Evolutionary conservation across 1,284 basidiomycete genomes (phyloP), one percentile per base, ranked within the genome.

Genomic region (Rhodotorula sp.): DNA sequence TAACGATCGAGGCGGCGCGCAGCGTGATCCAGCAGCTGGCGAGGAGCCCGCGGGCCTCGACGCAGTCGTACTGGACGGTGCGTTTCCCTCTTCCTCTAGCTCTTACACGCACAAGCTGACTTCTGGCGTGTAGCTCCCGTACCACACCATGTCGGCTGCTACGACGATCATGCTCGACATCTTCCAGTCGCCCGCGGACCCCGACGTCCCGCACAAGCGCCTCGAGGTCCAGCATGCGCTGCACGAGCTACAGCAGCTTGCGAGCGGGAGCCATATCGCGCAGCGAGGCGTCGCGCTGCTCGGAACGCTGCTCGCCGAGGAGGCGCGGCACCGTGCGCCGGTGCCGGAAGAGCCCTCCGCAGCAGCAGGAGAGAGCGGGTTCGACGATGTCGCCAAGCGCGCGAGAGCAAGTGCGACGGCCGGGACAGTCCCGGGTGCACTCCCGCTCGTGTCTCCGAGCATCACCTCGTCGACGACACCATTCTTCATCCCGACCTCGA

Each of bases 121-220:
- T 7, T 48, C 27, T 7, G 4, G 32, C 50, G 3, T 17, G 13
- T 64, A 66, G 55, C 44, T 74, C 12, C 69, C 66, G 10, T 76
- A 72, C 46, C 75, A 76, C 68, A 69, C 75, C n/a, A 64, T 76
- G 44, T 46, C 50, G 3, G 75, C 75, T 21, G 67, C 70, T 8
- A 76, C 72, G 4, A 72, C 67, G 12, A 55, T 76, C 58, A 65
- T 76, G 50, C 72, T 76, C 64, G 75, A 76, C 59, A 67, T 76
- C 29, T 72, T 70, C 63, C 68, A 72, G 55, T 59, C 69, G 21
- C 67, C 71, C 9, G 32, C 57, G 7, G 64, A 72, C 57, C 68
- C 70, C 27, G 69, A 73, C 54, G 56, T 60, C 9, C 55, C 64
- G 17, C 50, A 73, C 61, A 73, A 75, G 51, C 66, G 74, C 2